Base-by-base conservation (phyloP, 2,329 filamentous ascomycete species). In the Aphanoascus verrucosus region DNA sequence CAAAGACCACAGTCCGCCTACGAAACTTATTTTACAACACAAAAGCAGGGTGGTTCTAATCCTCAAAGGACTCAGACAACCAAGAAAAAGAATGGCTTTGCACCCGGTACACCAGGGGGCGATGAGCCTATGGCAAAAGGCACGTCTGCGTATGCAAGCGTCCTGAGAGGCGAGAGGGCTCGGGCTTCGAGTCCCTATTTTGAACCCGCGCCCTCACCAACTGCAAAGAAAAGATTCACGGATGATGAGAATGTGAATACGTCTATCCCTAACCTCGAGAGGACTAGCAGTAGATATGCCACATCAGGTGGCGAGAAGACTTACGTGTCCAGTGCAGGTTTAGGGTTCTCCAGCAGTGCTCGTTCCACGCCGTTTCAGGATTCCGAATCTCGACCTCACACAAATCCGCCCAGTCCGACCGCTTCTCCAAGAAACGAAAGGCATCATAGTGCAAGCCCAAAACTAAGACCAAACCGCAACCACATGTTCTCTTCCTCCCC, bases 61-160 rank as follows among this genome's bases (percentile, higher is more conserved):
- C 59, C 69, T 23, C 58, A 67, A n/a, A 67, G 67, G 51, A 59
- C 70, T 0, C 65, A 72, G 28, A 68, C 70, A 3, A 69, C 72
- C 2, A 76, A 77, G 37, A 78, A 73, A 59, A 79, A 72, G 62
- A 69, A 72, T 43, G 80, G 78, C 3, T 83, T 82, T 61, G 77
- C 80, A 53, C 79, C 80, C 17, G 73, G 73, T n/a, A 73, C 72
- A 5, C 72, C 78, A 32, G 78, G 76, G n/a, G 77, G 74, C 35
- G 80, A 83, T 61, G 80, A 83, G 59, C 73, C 77, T 35, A 77
- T 77, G 63, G 79, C 79, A 19, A 63, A 67, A 15, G 73, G 74
- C 55, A 76, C 74, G 11, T 75, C 76, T 2, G 73, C 77, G n/a
- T 77, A 77, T 59, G 66, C 65, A 17, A 72, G 63, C 52, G 61